Evolutionary conservation across 495 filamentous ascomycete species (phyloP), one percentile per base, ranked within the genome.

Genomic region (Annulohypoxylon bovei): DNA sequence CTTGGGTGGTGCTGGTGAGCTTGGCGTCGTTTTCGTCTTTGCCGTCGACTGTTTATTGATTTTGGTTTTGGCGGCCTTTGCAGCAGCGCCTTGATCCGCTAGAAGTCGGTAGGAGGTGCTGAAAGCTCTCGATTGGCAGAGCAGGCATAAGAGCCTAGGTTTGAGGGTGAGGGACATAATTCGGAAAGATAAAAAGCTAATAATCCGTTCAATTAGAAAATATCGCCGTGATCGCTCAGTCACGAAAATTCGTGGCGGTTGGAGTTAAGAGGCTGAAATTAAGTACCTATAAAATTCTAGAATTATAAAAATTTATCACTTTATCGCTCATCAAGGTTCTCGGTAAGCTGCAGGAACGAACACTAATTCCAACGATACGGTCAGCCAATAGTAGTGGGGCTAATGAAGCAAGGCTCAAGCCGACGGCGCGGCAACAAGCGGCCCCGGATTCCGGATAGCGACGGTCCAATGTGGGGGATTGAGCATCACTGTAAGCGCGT

Each of bases 121-220:
- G 50, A 86, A 84, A 0, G 79, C 69, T 20, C 82, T 80, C 71
- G 80, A 85, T 80, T 84, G 84, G 65, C 83, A 84, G 11, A 80
- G 50, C 8, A 85, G 74, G 61, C 84, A 85, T 52, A 73, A 63
- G 20, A 77, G 60, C 65, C 72, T 62, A 1, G 75, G 55, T 30
- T 59, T 62, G 70, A 70, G 56, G 60, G 62, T 32, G 55, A 65
- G 42, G 63, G 72, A 61, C 71, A 65, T 65, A 32, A 39, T 37
- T 55, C 35, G 49, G 62, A 59, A 44, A 33, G 42, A 72, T 65
- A 52, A 59, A 46, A 59, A 40, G 40, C 27, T 62, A 53, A 40
- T 68, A 56, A 68, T 62, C 57, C 62, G 64, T 56, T 64, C 9
- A 44, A 56, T 37, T 42, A 49, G 46, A 70, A 47, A 47, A 23